A percentile compares a stretch with the other conserved stretches of the same genome.
phyloP scores from a whole-genome alignment of 2,329 filamentous ascomycete species.

The Blastomyces gilchristii region DNA sequence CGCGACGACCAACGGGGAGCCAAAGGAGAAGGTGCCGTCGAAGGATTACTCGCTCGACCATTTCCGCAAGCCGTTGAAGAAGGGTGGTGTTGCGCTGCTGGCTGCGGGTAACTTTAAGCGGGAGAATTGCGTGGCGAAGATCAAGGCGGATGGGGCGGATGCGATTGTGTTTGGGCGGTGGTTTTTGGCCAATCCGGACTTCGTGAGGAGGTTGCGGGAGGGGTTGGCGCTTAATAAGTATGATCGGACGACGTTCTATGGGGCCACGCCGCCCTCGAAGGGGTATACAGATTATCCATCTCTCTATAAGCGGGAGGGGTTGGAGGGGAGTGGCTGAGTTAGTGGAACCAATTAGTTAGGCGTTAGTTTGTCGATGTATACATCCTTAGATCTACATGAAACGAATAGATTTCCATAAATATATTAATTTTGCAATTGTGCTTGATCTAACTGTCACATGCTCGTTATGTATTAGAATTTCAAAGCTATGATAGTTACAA shows the following conservation, averaged over 20 bases:
- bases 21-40: conserved; percentile 33
- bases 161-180: conserved; percentile 34
- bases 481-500: no score
- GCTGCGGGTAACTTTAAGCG: conserved; percentile 34
- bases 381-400: not conserved
- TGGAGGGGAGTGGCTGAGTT: not conserved
- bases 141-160: conserved; percentile 19
- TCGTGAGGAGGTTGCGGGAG: conserved; percentile 33
- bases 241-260: conserved; percentile 35
- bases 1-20: conserved; percentile 16
- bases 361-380: no score
- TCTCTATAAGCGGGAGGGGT: conserved; percentile 7
- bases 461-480: no score
- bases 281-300: conserved; percentile 36
- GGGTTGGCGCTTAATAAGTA: conserved; percentile 31
- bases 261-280: conserved; percentile 20
- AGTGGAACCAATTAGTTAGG: no score
- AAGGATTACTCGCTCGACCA: conserved; percentile 33
- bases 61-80: conserved; percentile 27
- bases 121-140: conserved; percentile 1
- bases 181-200: conserved; percentile 41
- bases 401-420: not conserved
- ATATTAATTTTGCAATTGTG: no score
- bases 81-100: conserved; percentile 40
- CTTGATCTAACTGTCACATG: no score